These are phyloP conservation scores for Paramecium octaurelia DNA, from an alignment of 73 alveolate species.

Conservation along the genomic window DNA sequence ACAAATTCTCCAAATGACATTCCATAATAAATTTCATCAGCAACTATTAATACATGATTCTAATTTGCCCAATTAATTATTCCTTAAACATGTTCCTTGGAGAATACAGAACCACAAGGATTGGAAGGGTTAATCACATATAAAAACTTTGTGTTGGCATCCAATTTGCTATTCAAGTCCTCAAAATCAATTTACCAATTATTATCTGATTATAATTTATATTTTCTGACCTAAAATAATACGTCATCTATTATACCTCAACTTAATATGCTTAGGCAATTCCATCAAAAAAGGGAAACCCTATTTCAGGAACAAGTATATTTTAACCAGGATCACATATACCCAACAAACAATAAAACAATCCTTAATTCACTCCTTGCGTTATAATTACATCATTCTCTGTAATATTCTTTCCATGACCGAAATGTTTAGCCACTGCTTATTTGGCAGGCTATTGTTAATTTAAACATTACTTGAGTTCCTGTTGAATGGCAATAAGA, in stretches of 20 bases:
- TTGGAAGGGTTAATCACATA: conserved; percentile 81
- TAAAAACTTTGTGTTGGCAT: conserved; percentile 70
- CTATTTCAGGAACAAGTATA: conserved; percentile 84
- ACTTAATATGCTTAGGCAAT: conserved; percentile 22
- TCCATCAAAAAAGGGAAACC: conserved; percentile 72
- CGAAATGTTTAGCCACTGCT: conserved; percentile 39
- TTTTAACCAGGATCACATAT: conserved; percentile 81
- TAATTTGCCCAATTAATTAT: conserved; percentile 72
- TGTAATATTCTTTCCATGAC: conserved; percentile 40
- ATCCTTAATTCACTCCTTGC: conserved; percentile 80
- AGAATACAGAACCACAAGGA: conserved; percentile 88
- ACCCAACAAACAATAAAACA: conserved; percentile 67
- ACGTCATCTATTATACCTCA: conserved; percentile 59
- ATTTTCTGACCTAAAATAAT: conserved; percentile 65
- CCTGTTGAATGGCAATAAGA: conserved; percentile 28
- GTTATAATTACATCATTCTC: conserved; percentile 74
- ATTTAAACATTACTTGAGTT: background rate
- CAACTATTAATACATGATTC: conserved; percentile 69
- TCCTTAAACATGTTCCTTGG: conserved; percentile 72
- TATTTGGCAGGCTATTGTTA: conserved; percentile 34
- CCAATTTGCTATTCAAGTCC: conserved; percentile 60
- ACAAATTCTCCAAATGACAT: conserved; percentile 63
- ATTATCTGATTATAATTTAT: conserved; percentile 74
- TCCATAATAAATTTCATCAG: conserved; percentile 87
- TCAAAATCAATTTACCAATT: conserved; percentile 78